Conservation (phyloP, 306 rosid genomes). For the Boehmeria nivea region DNA sequence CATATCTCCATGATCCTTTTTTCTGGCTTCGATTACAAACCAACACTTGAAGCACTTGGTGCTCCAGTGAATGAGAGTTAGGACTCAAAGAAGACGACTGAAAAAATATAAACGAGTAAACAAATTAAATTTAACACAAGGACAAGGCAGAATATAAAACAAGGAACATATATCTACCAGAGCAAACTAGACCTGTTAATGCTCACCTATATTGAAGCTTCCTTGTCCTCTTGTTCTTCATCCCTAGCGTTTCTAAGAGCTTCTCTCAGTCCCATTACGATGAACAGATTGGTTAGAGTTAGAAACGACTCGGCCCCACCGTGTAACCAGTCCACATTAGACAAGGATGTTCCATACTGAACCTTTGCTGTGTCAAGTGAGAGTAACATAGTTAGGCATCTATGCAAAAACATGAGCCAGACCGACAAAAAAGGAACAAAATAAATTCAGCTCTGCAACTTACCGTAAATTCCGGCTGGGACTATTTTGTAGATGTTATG, state of each 20-base stretch:
- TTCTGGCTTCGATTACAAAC: no score
- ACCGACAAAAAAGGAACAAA: background rate
- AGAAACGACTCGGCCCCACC: conserved; percentile 93
- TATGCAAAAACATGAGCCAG: background rate
- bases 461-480: conserved; percentile 96
- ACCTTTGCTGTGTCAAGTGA: conserved; percentile 63
- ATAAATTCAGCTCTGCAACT: background rate
- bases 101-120: no score
- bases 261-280: conserved; percentile 77
- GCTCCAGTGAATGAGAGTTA: no score
- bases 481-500: conserved; percentile 45
- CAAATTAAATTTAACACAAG: no score
- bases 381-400: conserved; percentile 11
- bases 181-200: no score
- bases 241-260: conserved; percentile 49
- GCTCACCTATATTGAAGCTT: conserved; percentile 22
- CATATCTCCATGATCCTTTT: no score
- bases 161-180: no score
- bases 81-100: no score
- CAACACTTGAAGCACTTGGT: no score
- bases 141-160: no score
- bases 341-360: conserved; percentile 79
- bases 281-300: conserved; percentile 76
- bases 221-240: conserved; percentile 27
- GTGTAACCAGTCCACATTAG: conserved; percentile 95